Evolutionary conservation across 768 basidiomycete species (phyloP).

Genomic region (Suillus subaureus): DNA sequence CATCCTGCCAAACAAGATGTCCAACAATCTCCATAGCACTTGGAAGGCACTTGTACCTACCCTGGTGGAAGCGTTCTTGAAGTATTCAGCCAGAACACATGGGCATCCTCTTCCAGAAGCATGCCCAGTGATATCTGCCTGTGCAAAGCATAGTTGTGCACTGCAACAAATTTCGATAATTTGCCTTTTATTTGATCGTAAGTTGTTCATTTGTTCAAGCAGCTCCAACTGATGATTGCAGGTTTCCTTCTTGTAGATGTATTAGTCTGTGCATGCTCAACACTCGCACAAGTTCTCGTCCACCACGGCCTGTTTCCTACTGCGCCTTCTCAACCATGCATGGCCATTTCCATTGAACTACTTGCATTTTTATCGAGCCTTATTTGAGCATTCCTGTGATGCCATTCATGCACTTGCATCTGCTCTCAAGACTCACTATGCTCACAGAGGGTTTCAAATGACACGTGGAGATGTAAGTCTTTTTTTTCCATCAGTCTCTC

Average conservation of each 20-base stretch:
- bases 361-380: conserved; percentile 34
- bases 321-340: conserved; percentile 21
- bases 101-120: not conserved
- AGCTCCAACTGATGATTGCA: conserved; percentile 5
- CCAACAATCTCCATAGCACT: not conserved
- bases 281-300: conserved; percentile 26
- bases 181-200: conserved; percentile 10
- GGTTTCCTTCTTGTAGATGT: conserved; percentile 20
- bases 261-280: conserved; percentile 24
- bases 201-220: not conserved
- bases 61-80: not conserved
- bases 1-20: not conserved
- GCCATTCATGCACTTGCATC: conserved; percentile 15
- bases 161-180: not conserved
- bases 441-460: conserved; percentile 18
- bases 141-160: not conserved
- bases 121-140: not conserved
- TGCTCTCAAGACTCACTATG: conserved; percentile 8
- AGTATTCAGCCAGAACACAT: conserved; percentile 2
- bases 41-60: conserved; percentile 11
- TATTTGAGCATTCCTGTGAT: conserved; percentile 41
- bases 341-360: conserved; percentile 29
- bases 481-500: conserved; percentile 20
- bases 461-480: not conserved
- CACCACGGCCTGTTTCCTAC: conserved; percentile 33